A percentile compares a stretch with the other conserved stretches of the same genome.
Evolutionary conservation across 108 stramenopile species (phyloP).

Genomic region (Asterionellopsis glacialis): DNA sequence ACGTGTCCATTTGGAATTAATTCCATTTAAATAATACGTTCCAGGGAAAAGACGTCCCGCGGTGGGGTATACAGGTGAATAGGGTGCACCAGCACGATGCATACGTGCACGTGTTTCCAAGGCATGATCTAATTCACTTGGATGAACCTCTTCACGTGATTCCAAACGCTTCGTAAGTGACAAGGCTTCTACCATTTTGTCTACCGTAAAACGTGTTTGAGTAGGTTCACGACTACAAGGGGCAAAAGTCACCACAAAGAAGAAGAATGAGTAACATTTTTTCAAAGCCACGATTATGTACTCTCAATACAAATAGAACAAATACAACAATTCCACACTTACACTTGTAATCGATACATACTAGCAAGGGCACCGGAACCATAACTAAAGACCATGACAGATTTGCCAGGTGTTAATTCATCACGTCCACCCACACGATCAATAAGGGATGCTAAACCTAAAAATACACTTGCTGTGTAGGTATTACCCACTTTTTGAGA

Average conservation of each 20-base stretch:
- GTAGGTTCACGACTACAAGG: conserved; percentile 19
- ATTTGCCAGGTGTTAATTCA: conserved; percentile 65
- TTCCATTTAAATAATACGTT: conserved; percentile 87
- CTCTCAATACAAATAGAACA: too few species aligned
- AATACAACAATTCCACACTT: too few species aligned
- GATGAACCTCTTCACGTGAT: conserved; percentile 78
- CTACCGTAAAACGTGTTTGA: conserved; percentile 62
- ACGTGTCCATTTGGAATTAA: conserved; percentile 77
- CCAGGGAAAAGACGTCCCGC: conserved; percentile 85
- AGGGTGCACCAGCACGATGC: conserved; percentile 79
- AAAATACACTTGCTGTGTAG: conserved; percentile 94
- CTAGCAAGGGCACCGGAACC: conserved; percentile 90
- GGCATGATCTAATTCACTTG: conserved; percentile 87
- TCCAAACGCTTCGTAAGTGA: conserved; percentile 68
- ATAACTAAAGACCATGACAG: conserved; percentile 77
- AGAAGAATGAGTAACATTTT: neutral
- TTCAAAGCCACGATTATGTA: too few species aligned
- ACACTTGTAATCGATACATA: conserved; percentile 86
- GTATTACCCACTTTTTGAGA: conserved; percentile 92
- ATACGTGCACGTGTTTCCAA: conserved; percentile 85
- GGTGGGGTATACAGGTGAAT: conserved; percentile 83
- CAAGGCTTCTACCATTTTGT: conserved; percentile 65
- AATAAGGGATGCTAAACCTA: conserved; percentile 83
- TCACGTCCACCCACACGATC: conserved; percentile 65
- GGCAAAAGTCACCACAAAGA: neutral